Evolutionary conservation across 164 flowering plant genomes (phyloP), one percentile per base, ranked within the genome.

Genomic region (Piper longum): DNA sequence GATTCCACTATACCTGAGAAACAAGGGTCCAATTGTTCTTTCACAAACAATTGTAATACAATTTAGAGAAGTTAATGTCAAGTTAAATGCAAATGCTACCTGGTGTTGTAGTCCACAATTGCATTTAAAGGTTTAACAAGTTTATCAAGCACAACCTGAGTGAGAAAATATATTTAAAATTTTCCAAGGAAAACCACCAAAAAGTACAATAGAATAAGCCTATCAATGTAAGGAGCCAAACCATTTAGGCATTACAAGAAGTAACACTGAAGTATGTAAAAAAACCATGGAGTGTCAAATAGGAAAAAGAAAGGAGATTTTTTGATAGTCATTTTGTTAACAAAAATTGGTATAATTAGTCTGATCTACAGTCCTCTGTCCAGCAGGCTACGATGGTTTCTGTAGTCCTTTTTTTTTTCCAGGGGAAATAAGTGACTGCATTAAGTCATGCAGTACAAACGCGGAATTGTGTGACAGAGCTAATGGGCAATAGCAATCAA

Each of bases 1-100:
- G 54, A 95, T 95, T 74, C 99, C 99, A 80, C 99, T 95, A 69
- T 74, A 95, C 79, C 99, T 95, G 85, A 65, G n/a, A n/a, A 71
- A 59, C 45, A 14, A 14, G 59, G 40, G 39, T 44, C 7, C 51
- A 8, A 45, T 45, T 45, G 7, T 7, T 45, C 12, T 45, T 40
- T 19, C 56, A 12, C 39, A 13, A 57, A 57, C 7, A 16, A 60
- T 16, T 60, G 4, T 60, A 60, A 41, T 16, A 60, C 48, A 42
- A 48, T 5, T 16, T 19, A 60, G 14, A 42, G 40, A 60, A 13
- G n/a, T n/a, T n/a, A n/a, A n/a, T n/a, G n/a, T n/a, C n/a, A n/a
- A n/a, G n/a, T n/a, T n/a, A n/a, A n/a, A 42, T 60, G 48, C 3
- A 42, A 60, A 42, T 42, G 13, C 17, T 57, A 91, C 99, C 97